Conservation (phyloP, 139 green algal genomes). For the Cymbomonas tetramitiformis region DNA sequence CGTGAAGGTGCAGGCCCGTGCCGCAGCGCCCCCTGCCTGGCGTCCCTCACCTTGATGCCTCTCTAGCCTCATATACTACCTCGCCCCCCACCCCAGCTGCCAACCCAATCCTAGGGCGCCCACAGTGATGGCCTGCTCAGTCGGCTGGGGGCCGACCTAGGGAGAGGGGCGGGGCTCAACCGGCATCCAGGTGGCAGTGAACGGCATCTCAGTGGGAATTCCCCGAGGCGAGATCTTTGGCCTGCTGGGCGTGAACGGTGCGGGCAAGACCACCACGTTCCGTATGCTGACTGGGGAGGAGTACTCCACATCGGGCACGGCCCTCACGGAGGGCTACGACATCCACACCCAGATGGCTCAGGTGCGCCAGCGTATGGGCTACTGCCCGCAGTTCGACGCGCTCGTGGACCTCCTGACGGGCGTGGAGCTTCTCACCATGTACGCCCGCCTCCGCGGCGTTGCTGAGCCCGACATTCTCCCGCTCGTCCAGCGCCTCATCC, state of each 20-base stretch:
- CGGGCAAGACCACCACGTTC: slow-evolving; percentile 4
- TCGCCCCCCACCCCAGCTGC: too few species aligned
- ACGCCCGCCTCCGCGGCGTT: not conserved
- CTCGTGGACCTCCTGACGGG: not conserved
- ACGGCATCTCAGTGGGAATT: not conserved
- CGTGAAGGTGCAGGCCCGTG: too few species aligned
- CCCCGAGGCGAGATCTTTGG: not conserved
- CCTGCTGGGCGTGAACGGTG: slow-evolving; percentile 2
- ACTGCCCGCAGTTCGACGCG: slow-evolving; percentile 1
- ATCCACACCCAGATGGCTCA: not conserved
- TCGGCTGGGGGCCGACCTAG: too few species aligned
- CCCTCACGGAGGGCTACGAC: not conserved
- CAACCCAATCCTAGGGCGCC: too few species aligned
- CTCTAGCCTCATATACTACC: too few species aligned
- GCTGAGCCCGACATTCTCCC: not conserved
- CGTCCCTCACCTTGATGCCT: too few species aligned
- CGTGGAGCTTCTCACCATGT: not conserved
- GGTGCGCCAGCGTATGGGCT: not conserved
- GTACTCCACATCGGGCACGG: not conserved
- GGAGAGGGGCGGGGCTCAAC: too few species aligned
- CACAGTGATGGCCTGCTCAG: too few species aligned
- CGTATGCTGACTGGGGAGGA: not conserved
- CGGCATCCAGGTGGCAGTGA: too few species aligned
- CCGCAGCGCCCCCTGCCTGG: too few species aligned
- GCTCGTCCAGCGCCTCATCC: too few species aligned